These are phyloP conservation scores for Parastagonospora avenae DNA, from an alignment of 2,329 filamentous ascomycete genomes.

Conservation along the genomic window DNA sequence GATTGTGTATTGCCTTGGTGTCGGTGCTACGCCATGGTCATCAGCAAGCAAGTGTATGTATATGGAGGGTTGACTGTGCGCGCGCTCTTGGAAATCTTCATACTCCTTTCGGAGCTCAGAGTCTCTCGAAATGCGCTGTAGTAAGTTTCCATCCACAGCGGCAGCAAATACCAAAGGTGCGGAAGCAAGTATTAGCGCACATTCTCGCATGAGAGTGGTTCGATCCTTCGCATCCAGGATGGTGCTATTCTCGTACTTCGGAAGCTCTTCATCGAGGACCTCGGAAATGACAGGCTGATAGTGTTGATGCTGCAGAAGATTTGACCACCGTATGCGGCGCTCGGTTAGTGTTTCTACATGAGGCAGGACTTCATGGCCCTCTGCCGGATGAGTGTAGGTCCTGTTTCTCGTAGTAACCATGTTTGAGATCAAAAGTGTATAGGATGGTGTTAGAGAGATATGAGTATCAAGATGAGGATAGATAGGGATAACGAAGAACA, in stretches of 20 bases:
- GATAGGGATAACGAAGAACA: too few relatives aligned
- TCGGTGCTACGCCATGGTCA: conserved; percentile 23
- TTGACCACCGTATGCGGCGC: conserved; percentile 20
- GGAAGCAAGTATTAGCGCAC: conserved; percentile 35
- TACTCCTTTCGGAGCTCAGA: conserved; percentile 24
- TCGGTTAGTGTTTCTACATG: conserved; percentile 12
- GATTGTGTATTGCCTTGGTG: conserved; percentile 26
- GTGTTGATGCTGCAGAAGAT: conserved; percentile 19
- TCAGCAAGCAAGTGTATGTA: conserved; percentile 35
- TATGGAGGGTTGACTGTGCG: conserved; percentile 31
- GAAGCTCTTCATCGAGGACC: conserved; percentile 28
- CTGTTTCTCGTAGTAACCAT: conserved; percentile 10
- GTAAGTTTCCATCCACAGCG: conserved; percentile 31
- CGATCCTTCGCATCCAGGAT: conserved; percentile 15
- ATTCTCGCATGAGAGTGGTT: conserved; percentile 23
- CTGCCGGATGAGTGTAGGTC: not conserved
- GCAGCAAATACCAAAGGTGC: conserved; percentile 26
- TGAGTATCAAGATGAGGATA: not conserved
- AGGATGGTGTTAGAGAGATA: not conserved
- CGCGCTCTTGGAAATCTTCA: conserved; percentile 19
- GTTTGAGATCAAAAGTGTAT: not conserved
- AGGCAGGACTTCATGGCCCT: too few relatives aligned
- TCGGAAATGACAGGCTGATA: conserved; percentile 31
- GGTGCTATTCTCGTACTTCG: conserved; percentile 26
- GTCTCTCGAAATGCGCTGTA: conserved; percentile 17